Evolutionary conservation across 225 moss, liverwort and hornwort genomes (phyloP).

Genomic region (Takakia lepidozioides): DNA sequence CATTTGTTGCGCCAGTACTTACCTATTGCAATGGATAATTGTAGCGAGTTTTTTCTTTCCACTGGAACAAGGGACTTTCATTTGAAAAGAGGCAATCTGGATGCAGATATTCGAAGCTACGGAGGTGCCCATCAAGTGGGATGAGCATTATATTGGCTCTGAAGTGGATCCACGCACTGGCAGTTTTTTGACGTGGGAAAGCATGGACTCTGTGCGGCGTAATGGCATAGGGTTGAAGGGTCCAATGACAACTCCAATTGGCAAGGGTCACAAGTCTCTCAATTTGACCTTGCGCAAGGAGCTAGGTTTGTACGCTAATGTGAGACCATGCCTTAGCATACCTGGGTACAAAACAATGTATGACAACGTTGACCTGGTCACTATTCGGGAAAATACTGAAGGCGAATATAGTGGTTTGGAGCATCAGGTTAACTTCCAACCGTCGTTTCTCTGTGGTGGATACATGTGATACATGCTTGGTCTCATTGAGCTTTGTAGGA

Average conservation of each 20-base stretch:
- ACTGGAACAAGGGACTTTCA: no score
- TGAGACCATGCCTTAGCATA: conserved; percentile 77
- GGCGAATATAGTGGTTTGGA: conserved; percentile 94
- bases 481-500: no score
- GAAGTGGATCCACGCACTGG: conserved; percentile 68
- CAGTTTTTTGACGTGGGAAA: conserved; percentile 88
- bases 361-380: conserved; percentile 78
- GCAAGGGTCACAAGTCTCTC: conserved; percentile 81
- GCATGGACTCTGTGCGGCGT: conserved; percentile 81
- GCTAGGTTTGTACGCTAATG: conserved; percentile 80
- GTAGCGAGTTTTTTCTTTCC: no score
- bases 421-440: conserved; percentile 48
- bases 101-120: conserved; percentile 73
- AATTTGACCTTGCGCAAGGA: conserved; percentile 79
- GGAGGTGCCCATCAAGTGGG: conserved; percentile 69
- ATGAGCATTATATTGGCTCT: conserved; percentile 48
- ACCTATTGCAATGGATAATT: no score
- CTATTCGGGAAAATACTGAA: conserved; percentile 84
- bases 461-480: no score
- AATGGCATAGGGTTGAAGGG: conserved; percentile 90
- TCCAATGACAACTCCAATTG: conserved; percentile 86
- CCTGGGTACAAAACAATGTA: conserved; percentile 83
- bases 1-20: not conserved
- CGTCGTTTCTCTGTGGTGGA: no score
- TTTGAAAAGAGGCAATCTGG: not conserved